Evolutionary conservation across 306 rosid species (phyloP), one percentile per base, ranked within the genome.

Genomic region (Acacia melanoxylon): DNA sequence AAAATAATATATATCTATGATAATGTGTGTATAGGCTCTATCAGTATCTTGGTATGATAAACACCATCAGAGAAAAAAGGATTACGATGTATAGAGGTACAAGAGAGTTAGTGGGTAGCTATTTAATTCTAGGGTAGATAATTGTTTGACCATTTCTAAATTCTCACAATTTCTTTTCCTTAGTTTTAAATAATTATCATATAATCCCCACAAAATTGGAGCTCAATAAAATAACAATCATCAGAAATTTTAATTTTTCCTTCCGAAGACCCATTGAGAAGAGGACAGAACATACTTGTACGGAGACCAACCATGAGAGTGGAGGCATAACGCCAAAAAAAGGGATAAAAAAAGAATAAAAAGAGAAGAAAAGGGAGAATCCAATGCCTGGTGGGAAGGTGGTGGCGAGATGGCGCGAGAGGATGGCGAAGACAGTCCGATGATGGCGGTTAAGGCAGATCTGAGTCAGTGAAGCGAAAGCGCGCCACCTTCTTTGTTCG

Each of bases 321-420:
- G 46, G 72, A 45, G 20, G 14, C 62, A 78, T 85, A 72, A 40
- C 58, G 58, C 66, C n/a, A 76, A 71, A 29, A 29, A 44, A 78
- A 19, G 27, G 24, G 37, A 20, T 1, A 45, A 37, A 20, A 40
- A 52, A 72, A 2, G 15, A 52, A 58, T 0, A 45, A 12, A 35
- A 31, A 19, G 54, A 48, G 16, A 29, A 42, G 22, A 40, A 69
- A 9, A 80, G 0, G 62, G 33, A 31, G 1, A 42, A 44, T 74
- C n/a, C 8, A 66, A 19, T 54, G 15, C 61, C 74, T 22, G 27
- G 4, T 15, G 0, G 10, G 75, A 10, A 12, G 76, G 8, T 33
- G 63, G 52, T 31, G 16, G 71, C 24, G 49, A 78, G 76, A 8
- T 46, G 65, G 75, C 33, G 19, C 52, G 17, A 35, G 76, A 41